Conservation (phyloP, 768 basidiomycete species). For the Suillus brevipes region DNA sequence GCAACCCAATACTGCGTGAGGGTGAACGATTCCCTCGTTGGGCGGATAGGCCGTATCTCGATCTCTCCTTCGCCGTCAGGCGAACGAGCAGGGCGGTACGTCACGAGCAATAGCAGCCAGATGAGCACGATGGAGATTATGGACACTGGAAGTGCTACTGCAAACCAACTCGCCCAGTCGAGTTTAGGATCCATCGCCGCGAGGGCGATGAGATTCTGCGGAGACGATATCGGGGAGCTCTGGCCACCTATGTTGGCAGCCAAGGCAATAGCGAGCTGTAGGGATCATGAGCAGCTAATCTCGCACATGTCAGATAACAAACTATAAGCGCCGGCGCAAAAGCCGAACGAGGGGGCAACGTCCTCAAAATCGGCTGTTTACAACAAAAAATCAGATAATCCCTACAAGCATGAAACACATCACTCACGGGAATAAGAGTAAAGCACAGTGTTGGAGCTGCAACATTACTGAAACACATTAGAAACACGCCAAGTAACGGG, state of each 20-base stretch:
- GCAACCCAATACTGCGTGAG: constrained; percentile 88
- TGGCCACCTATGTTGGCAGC: constrained; percentile 98
- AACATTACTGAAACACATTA: constrained; percentile 65
- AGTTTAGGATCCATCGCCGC: constrained; percentile 81
- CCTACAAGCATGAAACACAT: neutral
- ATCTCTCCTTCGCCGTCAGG: constrained; percentile 77
- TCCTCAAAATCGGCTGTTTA: constrained; percentile 85
- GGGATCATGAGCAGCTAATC: constrained; percentile 6
- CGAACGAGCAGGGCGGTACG: constrained; percentile 72
- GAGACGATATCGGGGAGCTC: constrained; percentile 95
- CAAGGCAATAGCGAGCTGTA: constrained; percentile 91
- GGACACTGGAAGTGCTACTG: constrained; percentile 90
- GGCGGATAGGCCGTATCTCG: constrained; percentile 81
- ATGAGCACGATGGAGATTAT: constrained; percentile 83
- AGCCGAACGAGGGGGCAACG: constrained; percentile 79
- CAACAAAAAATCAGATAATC: constrained; percentile 12
- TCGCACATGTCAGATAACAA: constrained; percentile 32
- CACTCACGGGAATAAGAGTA: constrained; percentile 84
- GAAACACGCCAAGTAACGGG: neutral
- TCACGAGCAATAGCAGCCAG: constrained; percentile 84
- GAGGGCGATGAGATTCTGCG: constrained; percentile 94
- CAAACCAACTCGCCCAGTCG: constrained; percentile 93
- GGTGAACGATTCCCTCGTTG: constrained; percentile 80
- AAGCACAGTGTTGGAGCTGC: constrained; percentile 98
- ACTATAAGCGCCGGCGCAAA: constrained; percentile 94